Conservation (phyloP, 495 filamentous ascomycete species). For the Penicillium canescens region DNA sequence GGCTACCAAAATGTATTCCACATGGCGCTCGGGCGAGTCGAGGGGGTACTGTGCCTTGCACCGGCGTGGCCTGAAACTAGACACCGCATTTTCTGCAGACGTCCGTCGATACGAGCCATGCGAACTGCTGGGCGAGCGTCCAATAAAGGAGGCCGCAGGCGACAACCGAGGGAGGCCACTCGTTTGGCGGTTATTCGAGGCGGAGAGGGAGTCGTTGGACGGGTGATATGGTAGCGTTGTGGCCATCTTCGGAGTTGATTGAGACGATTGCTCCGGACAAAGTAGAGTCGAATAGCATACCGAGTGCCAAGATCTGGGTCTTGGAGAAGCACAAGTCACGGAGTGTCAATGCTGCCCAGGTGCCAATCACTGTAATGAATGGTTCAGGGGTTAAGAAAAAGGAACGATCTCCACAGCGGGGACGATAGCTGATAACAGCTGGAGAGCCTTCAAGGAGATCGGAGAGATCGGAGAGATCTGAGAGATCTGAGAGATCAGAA, state of each 20-base stretch:
- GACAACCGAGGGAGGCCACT: slow-evolving; percentile 57
- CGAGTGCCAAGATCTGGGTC: slow-evolving; percentile 6
- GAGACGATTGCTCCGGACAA: slow-evolving; percentile 14
- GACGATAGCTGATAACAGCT: slow-evolving; percentile 29
- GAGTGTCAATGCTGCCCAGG: slow-evolving; percentile 5
- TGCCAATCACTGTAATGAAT: background rate
- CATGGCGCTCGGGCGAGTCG: slow-evolving; percentile 81
- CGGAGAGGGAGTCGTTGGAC: slow-evolving; percentile 37
- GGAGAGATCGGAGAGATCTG: background rate
- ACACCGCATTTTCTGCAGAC: slow-evolving; percentile 43
- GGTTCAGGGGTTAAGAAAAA: slow-evolving; percentile 21
- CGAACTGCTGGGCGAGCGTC: slow-evolving; percentile 54
- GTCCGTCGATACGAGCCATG: slow-evolving; percentile 42
- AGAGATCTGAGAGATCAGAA: background rate
- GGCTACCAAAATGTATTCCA: slow-evolving; percentile 98
- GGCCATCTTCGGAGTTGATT: slow-evolving; percentile 37
- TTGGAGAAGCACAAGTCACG: background rate
- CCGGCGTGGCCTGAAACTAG: slow-evolving; percentile 44
- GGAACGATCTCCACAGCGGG: slow-evolving; percentile 36
- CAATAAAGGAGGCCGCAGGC: slow-evolving; percentile 54
- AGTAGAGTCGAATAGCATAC: slow-evolving; percentile 15
- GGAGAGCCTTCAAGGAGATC: background rate
- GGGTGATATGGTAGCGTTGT: slow-evolving; percentile 46
- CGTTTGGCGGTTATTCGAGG: slow-evolving; percentile 44
- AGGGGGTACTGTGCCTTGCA: slow-evolving; percentile 86